phyloP scores from a whole-genome alignment of 2,329 filamentous ascomycete genomes.

The Fusarium sp. region DNA sequence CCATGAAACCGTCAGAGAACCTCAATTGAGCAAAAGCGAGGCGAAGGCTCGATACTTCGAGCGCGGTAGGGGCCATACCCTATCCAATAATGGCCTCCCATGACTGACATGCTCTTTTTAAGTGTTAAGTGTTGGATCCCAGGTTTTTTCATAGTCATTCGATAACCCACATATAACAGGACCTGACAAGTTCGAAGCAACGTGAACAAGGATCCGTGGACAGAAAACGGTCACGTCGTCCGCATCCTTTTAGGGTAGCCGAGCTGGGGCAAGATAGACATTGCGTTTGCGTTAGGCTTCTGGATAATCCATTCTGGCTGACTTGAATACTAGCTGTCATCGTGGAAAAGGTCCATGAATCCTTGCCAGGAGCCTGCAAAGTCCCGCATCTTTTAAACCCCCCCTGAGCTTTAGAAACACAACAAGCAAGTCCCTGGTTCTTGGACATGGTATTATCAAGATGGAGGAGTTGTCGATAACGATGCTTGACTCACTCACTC shows the following conservation, averaged over 20 bases:
- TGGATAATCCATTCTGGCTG: conserved; percentile 21
- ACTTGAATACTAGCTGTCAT: neutral
- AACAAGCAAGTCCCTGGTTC: no score
- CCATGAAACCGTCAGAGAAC: neutral
- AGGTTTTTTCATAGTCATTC: conserved; percentile 23
- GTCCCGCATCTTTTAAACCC: conserved; percentile 16
- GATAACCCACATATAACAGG: conserved; percentile 32
- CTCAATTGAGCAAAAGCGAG: conserved; percentile 9
- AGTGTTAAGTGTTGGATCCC: neutral
- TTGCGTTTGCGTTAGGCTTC: conserved; percentile 10
- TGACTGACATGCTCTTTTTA: conserved; percentile 5
- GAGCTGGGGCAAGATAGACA: neutral
- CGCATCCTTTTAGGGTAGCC: conserved; percentile 7
- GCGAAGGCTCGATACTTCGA: conserved; percentile 6
- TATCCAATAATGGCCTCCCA: neutral
- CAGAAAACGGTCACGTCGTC: conserved; percentile 19
- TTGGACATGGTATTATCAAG: no score
- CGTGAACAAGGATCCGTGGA: conserved; percentile 6
- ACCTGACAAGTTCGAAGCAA: conserved; percentile 10
- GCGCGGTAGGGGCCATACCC: neutral
- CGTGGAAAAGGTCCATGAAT: conserved; percentile 1
- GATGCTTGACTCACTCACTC: neutral
- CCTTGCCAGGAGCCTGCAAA: conserved; percentile 5
- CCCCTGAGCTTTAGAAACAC: conserved; percentile 4
- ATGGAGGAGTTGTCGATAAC: neutral